phyloP scores from a whole-genome alignment of 345 rosid genomes.

The Brassica carinata region DNA sequence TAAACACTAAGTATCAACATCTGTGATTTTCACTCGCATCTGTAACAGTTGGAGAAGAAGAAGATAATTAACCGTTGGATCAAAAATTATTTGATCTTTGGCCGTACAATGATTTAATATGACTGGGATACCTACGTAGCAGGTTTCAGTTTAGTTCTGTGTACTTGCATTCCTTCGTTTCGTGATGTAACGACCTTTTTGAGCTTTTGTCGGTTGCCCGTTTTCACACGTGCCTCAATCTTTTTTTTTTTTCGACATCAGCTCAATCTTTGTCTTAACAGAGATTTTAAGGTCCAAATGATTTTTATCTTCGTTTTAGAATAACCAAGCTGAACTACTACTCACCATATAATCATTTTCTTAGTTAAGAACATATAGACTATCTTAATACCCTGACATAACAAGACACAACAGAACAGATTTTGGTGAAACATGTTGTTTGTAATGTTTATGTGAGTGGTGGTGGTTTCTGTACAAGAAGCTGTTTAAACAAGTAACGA shows the following conservation, averaged over 20 bases:
- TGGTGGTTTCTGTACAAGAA: background rate
- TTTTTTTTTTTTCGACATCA: too few species aligned
- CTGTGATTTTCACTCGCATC: background rate
- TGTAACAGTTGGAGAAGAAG: background rate
- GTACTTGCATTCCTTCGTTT: background rate
- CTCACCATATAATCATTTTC: too few species aligned
- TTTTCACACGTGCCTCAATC: constrained; percentile 4
- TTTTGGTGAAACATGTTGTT: background rate
- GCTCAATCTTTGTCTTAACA: background rate
- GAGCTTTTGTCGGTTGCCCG: constrained; percentile 21
- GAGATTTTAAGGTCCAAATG: background rate
- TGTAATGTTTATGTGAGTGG: background rate
- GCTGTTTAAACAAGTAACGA: too few species aligned
- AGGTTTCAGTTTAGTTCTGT: background rate
- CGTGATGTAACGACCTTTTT: constrained; percentile 1
- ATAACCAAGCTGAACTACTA: too few species aligned
- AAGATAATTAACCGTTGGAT: constrained; percentile 13
- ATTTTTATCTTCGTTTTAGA: too few species aligned
- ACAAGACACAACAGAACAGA: too few species aligned
- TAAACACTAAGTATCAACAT: constrained; percentile 8
- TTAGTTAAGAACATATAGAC: too few species aligned
- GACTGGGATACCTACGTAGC: constrained; percentile 13
- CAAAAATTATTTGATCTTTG: background rate
- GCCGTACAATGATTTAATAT: background rate
- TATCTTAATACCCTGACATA: too few species aligned